Evolutionary conservation across 2,329 filamentous ascomycete genomes (phyloP).

Genomic region (Ascochyta pisi): DNA sequence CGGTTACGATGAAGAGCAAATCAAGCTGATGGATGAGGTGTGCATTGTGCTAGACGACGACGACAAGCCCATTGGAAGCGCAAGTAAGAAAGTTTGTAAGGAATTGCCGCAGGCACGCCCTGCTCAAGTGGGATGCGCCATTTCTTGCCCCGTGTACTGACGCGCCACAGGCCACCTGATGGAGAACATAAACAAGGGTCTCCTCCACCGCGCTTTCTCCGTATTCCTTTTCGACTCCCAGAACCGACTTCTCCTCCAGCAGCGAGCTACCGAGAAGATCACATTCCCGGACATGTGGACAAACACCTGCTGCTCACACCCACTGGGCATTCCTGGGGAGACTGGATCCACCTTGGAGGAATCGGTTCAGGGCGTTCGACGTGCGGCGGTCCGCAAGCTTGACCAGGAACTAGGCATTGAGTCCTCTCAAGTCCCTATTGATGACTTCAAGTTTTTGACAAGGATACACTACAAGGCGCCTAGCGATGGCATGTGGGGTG

Average conservation of each 20-base stretch:
- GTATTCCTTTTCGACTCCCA: conserved; percentile 96
- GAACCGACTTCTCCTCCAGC: conserved; percentile 91
- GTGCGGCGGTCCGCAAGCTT: conserved; percentile 90
- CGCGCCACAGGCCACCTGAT: conserved; percentile 81
- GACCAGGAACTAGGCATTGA: conserved; percentile 95
- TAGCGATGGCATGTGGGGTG: conserved; percentile 97
- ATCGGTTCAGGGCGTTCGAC: conserved; percentile 84
- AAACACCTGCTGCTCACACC: conserved; percentile 99
- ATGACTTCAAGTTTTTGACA: conserved; percentile 92
- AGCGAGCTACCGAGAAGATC: conserved; percentile 95
- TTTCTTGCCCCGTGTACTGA: conserved; percentile 20
- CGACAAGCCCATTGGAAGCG: conserved; percentile 90
- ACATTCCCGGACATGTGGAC: conserved; percentile 99
- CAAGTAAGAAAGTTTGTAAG: conserved; percentile 96
- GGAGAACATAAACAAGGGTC: conserved; percentile 96
- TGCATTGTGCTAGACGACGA: conserved; percentile 96
- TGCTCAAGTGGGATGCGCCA: conserved; percentile 15
- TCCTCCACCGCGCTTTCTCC: conserved; percentile 96
- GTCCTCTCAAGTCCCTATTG: conserved; percentile 83
- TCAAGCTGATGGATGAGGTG: conserved; percentile 96
- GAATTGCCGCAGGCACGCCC: conserved; percentile 30
- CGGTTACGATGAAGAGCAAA: conserved; percentile 97
- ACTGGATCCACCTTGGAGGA: conserved; percentile 82
- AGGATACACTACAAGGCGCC: conserved; percentile 98
- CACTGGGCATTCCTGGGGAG: conserved; percentile 88